These are phyloP conservation scores for Penicillium alfredii DNA, from an alignment of 495 filamentous ascomycete genomes.

Conservation along the genomic window DNA sequence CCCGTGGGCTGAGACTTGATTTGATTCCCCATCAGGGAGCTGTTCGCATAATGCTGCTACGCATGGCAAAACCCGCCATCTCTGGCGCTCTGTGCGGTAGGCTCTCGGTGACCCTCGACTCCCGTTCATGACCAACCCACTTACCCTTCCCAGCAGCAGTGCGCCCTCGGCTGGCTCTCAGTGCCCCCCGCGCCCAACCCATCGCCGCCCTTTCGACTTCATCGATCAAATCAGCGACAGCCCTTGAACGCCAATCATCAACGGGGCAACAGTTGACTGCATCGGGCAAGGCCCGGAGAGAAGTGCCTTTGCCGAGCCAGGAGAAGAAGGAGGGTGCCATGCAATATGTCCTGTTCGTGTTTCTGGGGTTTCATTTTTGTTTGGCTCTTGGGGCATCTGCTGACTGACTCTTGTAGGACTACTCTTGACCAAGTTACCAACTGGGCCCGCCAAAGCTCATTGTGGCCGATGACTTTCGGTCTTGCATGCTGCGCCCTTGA, in stretches of 20 bases:
- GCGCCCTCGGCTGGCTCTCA: conserved; percentile 23
- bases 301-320: conserved; percentile 85
- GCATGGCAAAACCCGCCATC: conserved; percentile 25
- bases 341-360: conserved; percentile 91
- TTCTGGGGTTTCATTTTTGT: background rate
- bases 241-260: conserved; percentile 41
- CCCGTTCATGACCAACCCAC: background rate
- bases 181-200: conserved; percentile 23
- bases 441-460: conserved; percentile 87
- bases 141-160: conserved; percentile 17
- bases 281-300: conserved; percentile 51
- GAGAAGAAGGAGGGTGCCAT: conserved; percentile 89
- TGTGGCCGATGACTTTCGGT: conserved; percentile 98
- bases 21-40: background rate
- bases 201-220: conserved; percentile 38
- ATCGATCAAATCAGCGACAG: conserved; percentile 37
- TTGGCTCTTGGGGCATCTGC: conserved; percentile 3
- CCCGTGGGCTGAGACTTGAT: conserved; percentile 3
- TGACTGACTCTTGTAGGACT: conserved; percentile 51
- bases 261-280: conserved; percentile 36
- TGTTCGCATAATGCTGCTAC: conserved; percentile 21
- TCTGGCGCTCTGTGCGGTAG: conserved; percentile 31
- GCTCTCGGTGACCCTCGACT: background rate
- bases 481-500: conserved; percentile 95
- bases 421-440: conserved; percentile 89